Conservation (phyloP, 495 filamentous ascomycete genomes). For the Penicillium ucsense region DNA sequence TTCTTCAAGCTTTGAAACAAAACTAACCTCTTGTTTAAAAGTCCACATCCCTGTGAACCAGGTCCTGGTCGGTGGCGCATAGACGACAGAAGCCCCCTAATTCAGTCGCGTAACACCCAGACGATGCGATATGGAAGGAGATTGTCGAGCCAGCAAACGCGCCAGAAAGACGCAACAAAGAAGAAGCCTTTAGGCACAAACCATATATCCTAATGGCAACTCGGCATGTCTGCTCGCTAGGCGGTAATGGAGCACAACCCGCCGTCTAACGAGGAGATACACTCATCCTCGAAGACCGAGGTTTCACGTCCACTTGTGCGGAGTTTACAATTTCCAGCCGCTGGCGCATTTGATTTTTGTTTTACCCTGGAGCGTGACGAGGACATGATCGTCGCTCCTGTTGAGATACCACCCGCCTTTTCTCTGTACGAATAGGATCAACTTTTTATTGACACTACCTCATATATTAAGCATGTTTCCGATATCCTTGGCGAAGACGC, state of each 20-base stretch:
- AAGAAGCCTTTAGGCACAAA: too few species aligned
- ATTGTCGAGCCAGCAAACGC: background rate
- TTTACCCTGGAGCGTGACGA: slow-evolving; percentile 17
- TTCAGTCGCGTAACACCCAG: background rate
- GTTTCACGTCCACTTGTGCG: slow-evolving; percentile 8
- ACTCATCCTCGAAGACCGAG: background rate
- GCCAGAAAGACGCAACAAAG: too few species aligned
- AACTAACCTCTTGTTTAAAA: slow-evolving; percentile 14
- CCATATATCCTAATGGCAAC: too few species aligned
- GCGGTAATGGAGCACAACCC: background rate
- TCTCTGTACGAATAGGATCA: slow-evolving; percentile 19
- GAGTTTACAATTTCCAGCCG: slow-evolving; percentile 1
- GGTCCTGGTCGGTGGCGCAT: slow-evolving; percentile 65
- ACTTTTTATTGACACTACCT: slow-evolving; percentile 4
- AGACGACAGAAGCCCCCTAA: slow-evolving; percentile 11
- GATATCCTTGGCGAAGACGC: background rate
- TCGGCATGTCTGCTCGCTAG: background rate
- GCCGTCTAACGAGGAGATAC: too few species aligned
- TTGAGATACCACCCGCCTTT: slow-evolving; percentile 23
- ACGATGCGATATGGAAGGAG: background rate
- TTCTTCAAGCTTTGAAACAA: background rate
- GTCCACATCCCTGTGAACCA: slow-evolving; percentile 82
- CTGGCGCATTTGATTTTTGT: background rate
- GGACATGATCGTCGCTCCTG: slow-evolving; percentile 11
- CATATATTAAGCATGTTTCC: slow-evolving; percentile 12